A percentile compares a stretch with the other conserved stretches of the same genome.
Evolutionary conservation across 495 filamentous ascomycete species (phyloP).

Genomic region (Penicillium riverlandense): DNA sequence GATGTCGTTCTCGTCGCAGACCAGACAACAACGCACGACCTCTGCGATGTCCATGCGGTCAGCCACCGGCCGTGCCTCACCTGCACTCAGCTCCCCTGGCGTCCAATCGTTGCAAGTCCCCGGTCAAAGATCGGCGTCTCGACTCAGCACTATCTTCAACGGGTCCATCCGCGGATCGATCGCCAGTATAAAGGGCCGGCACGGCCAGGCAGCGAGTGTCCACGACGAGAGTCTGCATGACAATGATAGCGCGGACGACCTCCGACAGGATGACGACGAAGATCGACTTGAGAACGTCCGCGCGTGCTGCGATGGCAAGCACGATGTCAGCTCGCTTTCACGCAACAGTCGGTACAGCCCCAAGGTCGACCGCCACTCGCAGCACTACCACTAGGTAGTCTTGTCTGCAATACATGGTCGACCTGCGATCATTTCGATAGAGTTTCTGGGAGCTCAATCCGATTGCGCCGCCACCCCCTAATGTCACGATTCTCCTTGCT

Average conservation of each 20-base stretch:
- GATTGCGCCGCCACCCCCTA: too few species aligned
- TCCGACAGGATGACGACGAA: slow-evolving; percentile 63
- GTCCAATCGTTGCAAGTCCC: slow-evolving; percentile 36
- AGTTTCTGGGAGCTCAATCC: slow-evolving; percentile 19
- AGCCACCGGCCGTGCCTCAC: slow-evolving; percentile 34
- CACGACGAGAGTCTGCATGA: slow-evolving; percentile 61
- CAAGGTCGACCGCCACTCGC: slow-evolving; percentile 32
- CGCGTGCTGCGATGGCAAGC: slow-evolving; percentile 91
- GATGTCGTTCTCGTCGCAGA: slow-evolving; percentile 76
- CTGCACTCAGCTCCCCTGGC: slow-evolving; percentile 34
- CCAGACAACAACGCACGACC: slow-evolving; percentile 40
- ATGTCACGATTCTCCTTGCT: slow-evolving; percentile 27
- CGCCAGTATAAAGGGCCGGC: slow-evolving; percentile 30
- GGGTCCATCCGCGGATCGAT: slow-evolving; percentile 41
- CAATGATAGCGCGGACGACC: slow-evolving; percentile 72
- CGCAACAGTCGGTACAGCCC: slow-evolving; percentile 40
- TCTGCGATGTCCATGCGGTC: slow-evolving; percentile 41
- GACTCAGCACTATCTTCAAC: slow-evolving; percentile 36
- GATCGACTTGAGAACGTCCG: slow-evolving; percentile 89
- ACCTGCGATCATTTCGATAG: slow-evolving; percentile 1
- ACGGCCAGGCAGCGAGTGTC: slow-evolving; percentile 41
- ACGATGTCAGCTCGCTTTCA: slow-evolving; percentile 44
- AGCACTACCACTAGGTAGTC: slow-evolving; percentile 14
- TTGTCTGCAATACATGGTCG: too few species aligned
- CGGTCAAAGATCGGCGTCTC: slow-evolving; percentile 32